Base-by-base conservation (phyloP, 371 early-diverging fungal species). In the Rhizomucor pusillus region DNA sequence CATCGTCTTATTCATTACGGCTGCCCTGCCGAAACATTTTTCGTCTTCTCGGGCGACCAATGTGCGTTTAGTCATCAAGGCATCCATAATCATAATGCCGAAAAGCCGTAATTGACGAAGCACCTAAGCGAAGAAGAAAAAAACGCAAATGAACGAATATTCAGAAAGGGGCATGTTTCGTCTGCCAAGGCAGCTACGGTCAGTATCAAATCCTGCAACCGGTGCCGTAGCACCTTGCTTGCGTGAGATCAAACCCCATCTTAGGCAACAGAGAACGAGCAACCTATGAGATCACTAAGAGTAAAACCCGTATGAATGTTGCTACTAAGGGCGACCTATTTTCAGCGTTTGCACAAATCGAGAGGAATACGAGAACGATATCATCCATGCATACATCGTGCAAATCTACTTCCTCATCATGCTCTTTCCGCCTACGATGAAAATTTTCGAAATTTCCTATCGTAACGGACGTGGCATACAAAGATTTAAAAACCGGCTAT, bases 401-500 rank as follows among this genome's bases (percentile, higher is more conserved):
- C 6, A n/a, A n/a, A n/a, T n/a, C n/a, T n/a, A n/a, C n/a, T 47
- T 47, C 16, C 23, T 47, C 16, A 34, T 47, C 5, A 34, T 33
- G 6, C 33, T 47, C 22, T 25, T 23, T 16, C 16, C 47, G 23
- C 29, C 47, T 23, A 16, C 9, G 2, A 47, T 47, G 29, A 2
- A 3, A 2, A 47, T 4, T 7, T 47, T 14, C 33, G 29, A 5
- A 18, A 7, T 47, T 23, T 5, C 47, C 47, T 46, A 33, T 47
- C 6, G 16, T 47, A 10, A 47, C 24, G 29, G 47, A 47, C 14
- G 47, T 47, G n/a, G 33, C 29, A 11, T 47, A 23, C 16, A 47
- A 47, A n/a, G 47, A 23, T 5, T 23, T 47, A 1, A 18, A 44
- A 19, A 44, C 7, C 9, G 2, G 47, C 1, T 47, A 47, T n/a